Conservation (phyloP, 768 basidiomycete genomes). For the Tulasnella sp. region DNA sequence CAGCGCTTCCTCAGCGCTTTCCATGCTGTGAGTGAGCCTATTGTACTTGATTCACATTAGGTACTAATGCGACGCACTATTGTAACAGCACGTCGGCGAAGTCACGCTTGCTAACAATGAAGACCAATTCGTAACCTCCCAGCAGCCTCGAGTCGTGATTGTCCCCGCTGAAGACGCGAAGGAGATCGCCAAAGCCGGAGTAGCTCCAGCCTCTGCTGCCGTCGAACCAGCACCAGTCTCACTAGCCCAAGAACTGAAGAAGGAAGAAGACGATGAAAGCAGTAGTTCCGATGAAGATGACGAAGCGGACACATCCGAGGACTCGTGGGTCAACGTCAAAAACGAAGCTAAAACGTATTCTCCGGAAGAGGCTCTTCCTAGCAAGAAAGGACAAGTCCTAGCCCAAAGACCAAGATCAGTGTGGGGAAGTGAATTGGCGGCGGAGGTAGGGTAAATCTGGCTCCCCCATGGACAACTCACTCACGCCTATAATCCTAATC, state of each 20-base stretch:
- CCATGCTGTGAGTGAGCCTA: conserved; percentile 36
- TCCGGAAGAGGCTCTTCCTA: background rate
- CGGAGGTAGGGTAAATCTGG: background rate
- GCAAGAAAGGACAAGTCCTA: background rate
- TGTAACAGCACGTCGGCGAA: conserved; percentile 46
- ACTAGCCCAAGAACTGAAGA: background rate
- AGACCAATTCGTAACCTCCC: background rate
- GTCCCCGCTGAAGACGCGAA: conserved; percentile 17
- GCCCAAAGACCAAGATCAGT: conserved; percentile 20
- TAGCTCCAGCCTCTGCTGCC: background rate
- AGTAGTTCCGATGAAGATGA: background rate
- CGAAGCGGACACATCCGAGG: background rate
- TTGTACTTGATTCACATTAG: background rate
- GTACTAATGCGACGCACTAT: background rate
- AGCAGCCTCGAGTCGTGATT: conserved; percentile 20
- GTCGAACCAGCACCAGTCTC: background rate
- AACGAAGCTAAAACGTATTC: background rate
- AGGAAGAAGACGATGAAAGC: background rate
- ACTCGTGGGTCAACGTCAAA: background rate
- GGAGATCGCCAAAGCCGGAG: conserved; percentile 12
- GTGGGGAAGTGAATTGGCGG: conserved; percentile 21
- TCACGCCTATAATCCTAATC: conserved; percentile 4
- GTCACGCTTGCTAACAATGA: conserved; percentile 28
- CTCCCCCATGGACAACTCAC: background rate
- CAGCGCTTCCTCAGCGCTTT: conserved; percentile 31